Conservation (phyloP, 176 grass and related monocot species). For the Carex pumila region DNA sequence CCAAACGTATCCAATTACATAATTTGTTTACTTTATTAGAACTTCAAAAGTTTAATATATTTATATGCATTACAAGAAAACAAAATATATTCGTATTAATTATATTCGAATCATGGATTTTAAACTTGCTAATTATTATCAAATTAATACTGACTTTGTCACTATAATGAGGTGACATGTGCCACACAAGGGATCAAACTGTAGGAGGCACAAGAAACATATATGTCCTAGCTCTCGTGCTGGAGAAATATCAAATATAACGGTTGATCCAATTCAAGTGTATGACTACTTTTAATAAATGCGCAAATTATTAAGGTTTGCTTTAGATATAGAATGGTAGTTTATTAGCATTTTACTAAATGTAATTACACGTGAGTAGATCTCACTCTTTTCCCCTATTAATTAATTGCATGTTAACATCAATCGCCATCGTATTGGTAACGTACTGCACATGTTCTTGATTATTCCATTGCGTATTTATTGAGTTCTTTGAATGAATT, state of each 20-base stretch:
- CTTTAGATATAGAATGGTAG: not conserved
- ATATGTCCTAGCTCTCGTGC: not conserved
- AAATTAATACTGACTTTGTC: no score
- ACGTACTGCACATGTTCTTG: not conserved
- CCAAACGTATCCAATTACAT: no score
- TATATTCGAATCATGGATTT: no score
- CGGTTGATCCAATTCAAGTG: slow-evolving; percentile 17
- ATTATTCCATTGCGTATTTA: not conserved
- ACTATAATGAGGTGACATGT: not conserved
- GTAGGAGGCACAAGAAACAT: not conserved
- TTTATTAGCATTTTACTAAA: not conserved
- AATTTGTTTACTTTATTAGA: no score
- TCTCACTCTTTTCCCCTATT: slow-evolving; percentile 11
- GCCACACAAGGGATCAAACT: not conserved
- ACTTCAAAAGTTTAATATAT: no score
- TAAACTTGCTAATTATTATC: no score
- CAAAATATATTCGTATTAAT: no score
- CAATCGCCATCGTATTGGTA: slow-evolving; percentile 10
- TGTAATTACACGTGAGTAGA: not conserved
- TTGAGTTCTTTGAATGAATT: not conserved
- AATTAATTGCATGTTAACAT: slow-evolving; percentile 21
- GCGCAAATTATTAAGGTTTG: slow-evolving; percentile 9
- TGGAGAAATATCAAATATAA: slow-evolving; percentile 21
- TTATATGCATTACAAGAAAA: no score
- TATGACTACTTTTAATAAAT: slow-evolving; percentile 13